Conservation (phyloP, 2,329 filamentous ascomycete genomes). For the Lecanosticta acicola region DNA sequence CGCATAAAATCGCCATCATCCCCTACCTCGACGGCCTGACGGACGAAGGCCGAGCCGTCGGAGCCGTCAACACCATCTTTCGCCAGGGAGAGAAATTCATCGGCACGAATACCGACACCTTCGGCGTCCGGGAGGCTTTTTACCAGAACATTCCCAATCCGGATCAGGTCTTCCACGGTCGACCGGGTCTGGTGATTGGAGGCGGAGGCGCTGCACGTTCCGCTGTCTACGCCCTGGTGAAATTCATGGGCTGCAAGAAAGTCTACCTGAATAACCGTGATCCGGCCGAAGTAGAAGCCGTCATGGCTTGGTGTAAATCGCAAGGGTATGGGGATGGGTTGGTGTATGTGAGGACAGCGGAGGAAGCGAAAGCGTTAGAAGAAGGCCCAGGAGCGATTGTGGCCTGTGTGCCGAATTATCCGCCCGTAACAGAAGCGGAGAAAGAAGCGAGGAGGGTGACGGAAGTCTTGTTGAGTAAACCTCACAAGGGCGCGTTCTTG, state of each 20-base stretch:
- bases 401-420: slow-evolving; percentile 69
- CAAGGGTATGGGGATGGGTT: slow-evolving; percentile 57
- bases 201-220: slow-evolving; percentile 74
- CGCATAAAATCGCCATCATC: slow-evolving; percentile 73
- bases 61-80: slow-evolving; percentile 76
- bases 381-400: slow-evolving; percentile 62
- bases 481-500: slow-evolving; percentile 61
- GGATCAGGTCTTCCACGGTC: slow-evolving; percentile 47
- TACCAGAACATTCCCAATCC: slow-evolving; percentile 41
- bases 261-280: slow-evolving; percentile 78
- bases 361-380: slow-evolving; percentile 52
- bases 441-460: slow-evolving; percentile 53
- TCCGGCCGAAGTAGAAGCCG: slow-evolving; percentile 57
- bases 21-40: slow-evolving; percentile 67
- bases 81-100: slow-evolving; percentile 50
- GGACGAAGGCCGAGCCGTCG: slow-evolving; percentile 64
- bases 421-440: slow-evolving; percentile 62
- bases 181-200: slow-evolving; percentile 67
- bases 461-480: slow-evolving; percentile 45
- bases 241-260: slow-evolving; percentile 60
- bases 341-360: slow-evolving; percentile 55
- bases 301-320: slow-evolving; percentile 58
- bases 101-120: slow-evolving; percentile 76
- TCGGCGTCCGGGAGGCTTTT: slow-evolving; percentile 71
- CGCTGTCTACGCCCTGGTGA: slow-evolving; percentile 68